Evolutionary conservation across 2,329 filamentous ascomycete genomes (phyloP).

Genomic region (Thelonectria rubi): DNA sequence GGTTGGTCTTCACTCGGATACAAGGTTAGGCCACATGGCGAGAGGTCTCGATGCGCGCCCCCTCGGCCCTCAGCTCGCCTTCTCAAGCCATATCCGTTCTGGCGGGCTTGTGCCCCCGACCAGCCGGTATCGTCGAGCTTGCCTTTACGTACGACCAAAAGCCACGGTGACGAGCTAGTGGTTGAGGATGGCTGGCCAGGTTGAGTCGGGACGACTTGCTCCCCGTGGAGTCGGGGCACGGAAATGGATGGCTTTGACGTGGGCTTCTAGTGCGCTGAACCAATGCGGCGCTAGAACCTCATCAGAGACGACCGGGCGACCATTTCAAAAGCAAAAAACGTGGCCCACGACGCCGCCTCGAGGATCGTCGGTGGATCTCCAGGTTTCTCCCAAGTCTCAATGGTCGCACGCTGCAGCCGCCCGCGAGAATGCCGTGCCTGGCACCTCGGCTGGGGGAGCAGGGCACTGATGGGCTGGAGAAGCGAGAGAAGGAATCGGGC

Average conservation of each 20-base stretch:
- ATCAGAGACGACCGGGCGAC: constrained; percentile 16
- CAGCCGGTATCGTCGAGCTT: constrained; percentile 6
- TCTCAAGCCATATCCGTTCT: neutral
- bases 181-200: constrained; percentile 7
- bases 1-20: constrained; percentile 4
- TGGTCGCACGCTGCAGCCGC: no score
- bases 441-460: neutral
- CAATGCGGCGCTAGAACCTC: constrained; percentile 31
- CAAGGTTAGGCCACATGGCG: neutral
- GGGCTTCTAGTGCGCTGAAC: constrained; percentile 18
- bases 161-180: constrained; percentile 11
- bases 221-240: neutral
- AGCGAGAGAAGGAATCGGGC: neutral
- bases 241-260: constrained; percentile 16
- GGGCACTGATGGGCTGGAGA: neutral
- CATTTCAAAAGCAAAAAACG: constrained; percentile 29
- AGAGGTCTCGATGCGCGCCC: neutral
- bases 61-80: neutral
- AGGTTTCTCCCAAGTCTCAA: neutral
- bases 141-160: constrained; percentile 15
- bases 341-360: constrained; percentile 18
- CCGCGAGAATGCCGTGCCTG: no score
- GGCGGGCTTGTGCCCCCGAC: constrained; percentile 14
- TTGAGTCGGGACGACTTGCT: neutral
- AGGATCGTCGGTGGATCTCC: constrained; percentile 22